Evolutionary conservation across 1,284 basidiomycete genomes (phyloP).

Genomic region (Coriolopsis trogii): DNA sequence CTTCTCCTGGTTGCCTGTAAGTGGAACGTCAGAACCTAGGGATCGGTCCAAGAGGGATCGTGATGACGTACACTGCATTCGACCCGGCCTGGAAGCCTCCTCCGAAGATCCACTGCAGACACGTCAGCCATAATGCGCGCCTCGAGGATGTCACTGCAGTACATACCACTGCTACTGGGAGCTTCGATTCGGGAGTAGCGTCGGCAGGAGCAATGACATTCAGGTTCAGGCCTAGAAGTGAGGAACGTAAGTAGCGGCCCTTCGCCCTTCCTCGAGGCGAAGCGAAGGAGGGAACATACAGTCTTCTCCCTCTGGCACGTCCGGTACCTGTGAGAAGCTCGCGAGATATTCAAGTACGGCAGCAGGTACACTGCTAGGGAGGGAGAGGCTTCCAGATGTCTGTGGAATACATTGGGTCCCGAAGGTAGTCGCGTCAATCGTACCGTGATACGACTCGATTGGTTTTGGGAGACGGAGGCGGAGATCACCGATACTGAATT

Average conservation of each 20-base stretch:
- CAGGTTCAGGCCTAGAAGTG: conserved; percentile 42
- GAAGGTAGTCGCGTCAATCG: conserved; percentile 6
- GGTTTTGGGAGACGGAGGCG: conserved; percentile 20
- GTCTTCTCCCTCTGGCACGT: conserved; percentile 19
- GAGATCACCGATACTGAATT: conserved; percentile 42
- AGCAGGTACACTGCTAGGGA: conserved; percentile 3
- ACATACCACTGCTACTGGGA: conserved; percentile 47
- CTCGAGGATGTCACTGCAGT: neutral
- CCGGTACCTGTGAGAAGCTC: neutral
- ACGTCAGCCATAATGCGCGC: neutral
- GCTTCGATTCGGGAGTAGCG: conserved; percentile 22
- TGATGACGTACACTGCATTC: too few relatives aligned
- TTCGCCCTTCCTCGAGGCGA: too few relatives aligned
- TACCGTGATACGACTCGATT: neutral
- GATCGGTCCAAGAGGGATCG: too few relatives aligned
- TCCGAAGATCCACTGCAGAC: neutral
- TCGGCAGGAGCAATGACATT: conserved; percentile 42
- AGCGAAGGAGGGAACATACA: too few relatives aligned
- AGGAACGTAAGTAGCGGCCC: too few relatives aligned
- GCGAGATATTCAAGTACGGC: neutral
- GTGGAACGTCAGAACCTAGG: too few relatives aligned
- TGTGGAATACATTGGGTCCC: conserved; percentile 11
- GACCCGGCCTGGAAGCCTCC: too few relatives aligned
- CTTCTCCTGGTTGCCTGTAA: too few relatives aligned
- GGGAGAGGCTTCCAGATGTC: neutral